These are phyloP conservation scores for Pelargonium australe DNA, from an alignment of 441 rosid genomes.

Conservation along the genomic window DNA sequence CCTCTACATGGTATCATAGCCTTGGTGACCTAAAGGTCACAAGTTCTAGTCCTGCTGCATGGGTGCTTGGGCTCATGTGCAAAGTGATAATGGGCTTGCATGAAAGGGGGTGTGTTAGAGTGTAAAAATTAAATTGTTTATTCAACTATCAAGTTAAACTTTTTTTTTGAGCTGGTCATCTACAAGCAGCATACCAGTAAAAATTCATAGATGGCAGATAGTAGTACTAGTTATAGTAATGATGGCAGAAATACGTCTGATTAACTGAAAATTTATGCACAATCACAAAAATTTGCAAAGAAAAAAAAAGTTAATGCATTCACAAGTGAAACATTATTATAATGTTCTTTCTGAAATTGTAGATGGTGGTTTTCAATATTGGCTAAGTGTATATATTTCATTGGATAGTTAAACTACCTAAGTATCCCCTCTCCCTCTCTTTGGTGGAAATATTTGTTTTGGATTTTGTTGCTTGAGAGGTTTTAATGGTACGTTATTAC, in stretches of 20 bases:
- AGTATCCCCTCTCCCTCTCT: constrained; percentile 4
- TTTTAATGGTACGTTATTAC: constrained; percentile 9
- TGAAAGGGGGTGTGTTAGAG: too few relatives aligned
- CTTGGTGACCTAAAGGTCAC: too few relatives aligned
- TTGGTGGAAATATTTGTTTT: not conserved
- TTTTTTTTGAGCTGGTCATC: too few relatives aligned
- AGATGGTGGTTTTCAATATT: too few relatives aligned
- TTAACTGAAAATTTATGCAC: not conserved
- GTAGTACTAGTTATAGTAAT: not conserved
- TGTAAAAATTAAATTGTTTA: too few relatives aligned
- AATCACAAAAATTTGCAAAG: not conserved
- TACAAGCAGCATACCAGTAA: not conserved
- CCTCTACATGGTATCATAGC: too few relatives aligned
- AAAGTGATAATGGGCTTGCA: too few relatives aligned
- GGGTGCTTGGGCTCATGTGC: too few relatives aligned
- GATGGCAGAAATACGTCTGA: not conserved
- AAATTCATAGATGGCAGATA: not conserved
- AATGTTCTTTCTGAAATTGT: too few relatives aligned
- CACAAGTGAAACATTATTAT: not conserved
- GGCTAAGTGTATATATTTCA: too few relatives aligned
- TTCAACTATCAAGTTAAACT: too few relatives aligned
- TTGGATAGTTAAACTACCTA: not conserved
- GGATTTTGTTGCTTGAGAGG: constrained; percentile 6
- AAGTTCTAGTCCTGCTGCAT: too few relatives aligned
- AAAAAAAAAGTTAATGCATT: not conserved